A percentile compares a stretch with the other conserved stretches of the same genome.
These are phyloP conservation scores for Rhexocercosporidium sp. DNA, from an alignment of 2,329 filamentous ascomycete species.

Conservation along the genomic window DNA sequence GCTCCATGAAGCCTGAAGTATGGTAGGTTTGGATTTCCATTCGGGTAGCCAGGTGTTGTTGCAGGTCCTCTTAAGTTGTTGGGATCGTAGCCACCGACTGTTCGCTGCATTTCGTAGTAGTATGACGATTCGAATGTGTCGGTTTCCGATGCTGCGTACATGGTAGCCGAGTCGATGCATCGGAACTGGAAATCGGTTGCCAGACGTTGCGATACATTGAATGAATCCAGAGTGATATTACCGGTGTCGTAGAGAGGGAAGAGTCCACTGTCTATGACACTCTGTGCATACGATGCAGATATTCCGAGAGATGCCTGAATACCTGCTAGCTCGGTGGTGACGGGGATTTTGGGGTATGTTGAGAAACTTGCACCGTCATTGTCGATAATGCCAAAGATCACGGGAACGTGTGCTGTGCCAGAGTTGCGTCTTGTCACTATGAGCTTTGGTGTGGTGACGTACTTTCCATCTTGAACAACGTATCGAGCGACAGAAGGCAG, in stretches of 20 bases:
- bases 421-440: conserved; percentile 49
- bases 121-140: conserved; percentile 52
- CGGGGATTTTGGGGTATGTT: conserved; percentile 50
- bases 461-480: conserved; percentile 59
- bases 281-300: conserved; percentile 47
- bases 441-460: conserved; percentile 54
- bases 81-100: conserved; percentile 54
- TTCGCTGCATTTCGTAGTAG: conserved; percentile 58
- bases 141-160: conserved; percentile 50
- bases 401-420: conserved; percentile 53
- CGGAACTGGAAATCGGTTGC: conserved; percentile 60
- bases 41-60: conserved; percentile 46
- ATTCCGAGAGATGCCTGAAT: conserved; percentile 53
- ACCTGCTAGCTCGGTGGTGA: conserved; percentile 49
- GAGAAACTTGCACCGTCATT: conserved; percentile 58
- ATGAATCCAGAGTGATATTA: conserved; percentile 58
- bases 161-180: conserved; percentile 60
- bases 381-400: conserved; percentile 55
- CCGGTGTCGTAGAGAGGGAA: conserved; percentile 54
- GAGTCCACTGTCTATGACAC: conserved; percentile 51
- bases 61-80: conserved; percentile 55
- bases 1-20: conserved; percentile 59
- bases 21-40: conserved; percentile 55
- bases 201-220: conserved; percentile 58
- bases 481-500: conserved; percentile 52